Evolutionary conservation across 495 filamentous ascomycete genomes (phyloP).

Genomic region (Parathielavia hyrcaniae): DNA sequence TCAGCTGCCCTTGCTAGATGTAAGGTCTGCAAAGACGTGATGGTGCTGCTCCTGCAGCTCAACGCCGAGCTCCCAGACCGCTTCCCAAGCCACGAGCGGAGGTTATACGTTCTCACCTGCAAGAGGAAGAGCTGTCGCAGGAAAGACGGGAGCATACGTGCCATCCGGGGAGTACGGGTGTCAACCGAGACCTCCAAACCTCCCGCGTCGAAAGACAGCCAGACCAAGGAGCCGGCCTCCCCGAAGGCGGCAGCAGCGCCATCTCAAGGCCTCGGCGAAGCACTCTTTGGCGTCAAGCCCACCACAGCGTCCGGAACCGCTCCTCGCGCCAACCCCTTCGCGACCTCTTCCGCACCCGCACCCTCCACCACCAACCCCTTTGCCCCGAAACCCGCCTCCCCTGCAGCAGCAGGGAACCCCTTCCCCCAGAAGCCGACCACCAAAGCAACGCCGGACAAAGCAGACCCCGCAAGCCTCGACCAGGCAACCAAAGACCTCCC

Average conservation of each 20-base stretch:
- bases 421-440: conserved; percentile 27
- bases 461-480: conserved; percentile 22
- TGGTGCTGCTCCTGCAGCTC: conserved; percentile 81
- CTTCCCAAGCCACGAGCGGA: conserved; percentile 77
- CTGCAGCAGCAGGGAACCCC: conserved; percentile 25
- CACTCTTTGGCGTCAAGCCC: conserved; percentile 48
- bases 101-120: conserved; percentile 81
- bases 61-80: conserved; percentile 83
- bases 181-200: conserved; percentile 27
- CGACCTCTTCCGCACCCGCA: conserved; percentile 30
- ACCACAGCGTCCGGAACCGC: conserved; percentile 19
- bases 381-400: conserved; percentile 26
- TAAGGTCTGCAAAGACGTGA: conserved; percentile 76
- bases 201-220: conserved; percentile 18
- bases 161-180: conserved; percentile 57
- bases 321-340: conserved; percentile 45
- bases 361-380: conserved; percentile 36
- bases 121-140: conserved; percentile 70
- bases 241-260: conserved; percentile 25
- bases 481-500: conserved; percentile 44
- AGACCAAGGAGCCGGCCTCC: conserved; percentile 13
- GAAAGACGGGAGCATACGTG: conserved; percentile 73
- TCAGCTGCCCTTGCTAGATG: conserved; percentile 76
- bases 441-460: conserved; percentile 15
- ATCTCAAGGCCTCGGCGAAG: conserved; percentile 44